Percentiles rank a stretch among this genome's conserved stretches.
phyloP scores from a whole-genome alignment of 2,329 filamentous ascomycete genomes.

The Ascosphaera apis region DNA sequence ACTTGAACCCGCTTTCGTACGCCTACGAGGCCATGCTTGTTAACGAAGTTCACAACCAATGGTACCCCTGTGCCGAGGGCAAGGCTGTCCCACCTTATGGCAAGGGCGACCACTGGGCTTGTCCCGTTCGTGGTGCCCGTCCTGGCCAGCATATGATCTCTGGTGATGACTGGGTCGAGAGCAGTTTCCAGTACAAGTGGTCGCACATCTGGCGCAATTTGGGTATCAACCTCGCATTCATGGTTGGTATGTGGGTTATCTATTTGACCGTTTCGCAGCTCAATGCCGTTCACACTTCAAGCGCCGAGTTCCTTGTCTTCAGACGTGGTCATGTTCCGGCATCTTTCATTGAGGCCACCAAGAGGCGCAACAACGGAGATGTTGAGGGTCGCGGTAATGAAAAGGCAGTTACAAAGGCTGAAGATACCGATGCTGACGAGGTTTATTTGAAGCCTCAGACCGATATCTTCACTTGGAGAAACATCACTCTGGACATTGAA shows the following conservation, averaged over 20 bases:
- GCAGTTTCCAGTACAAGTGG: constrained; percentile 33
- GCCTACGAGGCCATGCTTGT: constrained; percentile 37
- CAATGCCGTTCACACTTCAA: constrained; percentile 38
- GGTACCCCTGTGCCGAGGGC: constrained; percentile 30
- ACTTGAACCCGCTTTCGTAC: constrained; percentile 42
- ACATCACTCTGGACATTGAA: constrained; percentile 31
- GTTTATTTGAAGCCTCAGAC: constrained; percentile 10
- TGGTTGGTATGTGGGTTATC: constrained; percentile 37
- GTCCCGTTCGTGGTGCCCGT: constrained; percentile 30
- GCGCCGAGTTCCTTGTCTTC: constrained; percentile 48
- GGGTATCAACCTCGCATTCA: constrained; percentile 42
- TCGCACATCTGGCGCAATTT: constrained; percentile 43
- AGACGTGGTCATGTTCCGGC: constrained; percentile 29
- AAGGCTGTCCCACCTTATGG: constrained; percentile 22
- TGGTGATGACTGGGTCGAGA: constrained; percentile 36
- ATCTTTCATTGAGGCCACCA: constrained; percentile 3
- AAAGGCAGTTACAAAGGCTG: constrained; percentile 9
- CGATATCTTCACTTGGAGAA: constrained; percentile 27
- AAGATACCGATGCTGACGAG: constrained; percentile 2
- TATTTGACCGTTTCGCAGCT: constrained; percentile 43
- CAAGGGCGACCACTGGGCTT: constrained; percentile 28
- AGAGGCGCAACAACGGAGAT: constrained; percentile 9
- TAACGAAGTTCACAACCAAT: constrained; percentile 34
- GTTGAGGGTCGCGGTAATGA: constrained; percentile 7
- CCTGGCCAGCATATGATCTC: constrained; percentile 31